These are phyloP conservation scores for Melocanna baccifera DNA, from an alignment of 176 grass and related monocot species.

Conservation along the genomic window DNA sequence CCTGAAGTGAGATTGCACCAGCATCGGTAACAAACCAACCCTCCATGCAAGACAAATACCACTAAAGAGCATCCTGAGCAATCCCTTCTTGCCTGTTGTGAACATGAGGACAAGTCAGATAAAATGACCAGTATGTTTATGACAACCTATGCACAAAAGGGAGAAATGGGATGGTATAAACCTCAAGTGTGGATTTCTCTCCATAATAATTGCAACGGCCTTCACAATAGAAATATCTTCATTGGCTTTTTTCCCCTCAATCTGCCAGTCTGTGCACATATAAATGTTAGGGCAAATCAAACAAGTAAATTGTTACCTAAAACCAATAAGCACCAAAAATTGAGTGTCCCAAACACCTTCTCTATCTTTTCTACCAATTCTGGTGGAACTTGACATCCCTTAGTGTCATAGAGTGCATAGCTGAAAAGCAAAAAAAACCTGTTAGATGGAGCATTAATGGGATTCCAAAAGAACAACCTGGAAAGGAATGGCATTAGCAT, in stretches of 20 bases:
- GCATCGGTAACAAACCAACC: too few species aligned
- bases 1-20: too few species aligned
- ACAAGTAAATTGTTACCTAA: not conserved
- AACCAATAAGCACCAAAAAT: not conserved
- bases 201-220: constrained; percentile 73
- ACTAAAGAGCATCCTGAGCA: constrained; percentile 82
- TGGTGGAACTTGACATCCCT: constrained; percentile 75
- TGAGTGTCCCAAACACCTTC: constrained; percentile 64
- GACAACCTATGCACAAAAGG: not conserved
- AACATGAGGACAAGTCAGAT: not conserved
- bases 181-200: constrained; percentile 76
- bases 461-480: constrained; percentile 96
- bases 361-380: constrained; percentile 79
- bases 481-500: constrained; percentile 20
- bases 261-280: constrained; percentile 63
- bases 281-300: not conserved
- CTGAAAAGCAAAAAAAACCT: constrained; percentile 39
- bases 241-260: constrained; percentile 56
- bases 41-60: too few species aligned
- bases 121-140: not conserved
- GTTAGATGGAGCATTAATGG: constrained; percentile 32
- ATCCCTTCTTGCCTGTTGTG: constrained; percentile 81
- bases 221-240: constrained; percentile 91
- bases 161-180: constrained; percentile 33
- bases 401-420: constrained; percentile 90